Conservation (phyloP, 805 yeast genomes). For the Saccharomycopsis schoenii region DNA sequence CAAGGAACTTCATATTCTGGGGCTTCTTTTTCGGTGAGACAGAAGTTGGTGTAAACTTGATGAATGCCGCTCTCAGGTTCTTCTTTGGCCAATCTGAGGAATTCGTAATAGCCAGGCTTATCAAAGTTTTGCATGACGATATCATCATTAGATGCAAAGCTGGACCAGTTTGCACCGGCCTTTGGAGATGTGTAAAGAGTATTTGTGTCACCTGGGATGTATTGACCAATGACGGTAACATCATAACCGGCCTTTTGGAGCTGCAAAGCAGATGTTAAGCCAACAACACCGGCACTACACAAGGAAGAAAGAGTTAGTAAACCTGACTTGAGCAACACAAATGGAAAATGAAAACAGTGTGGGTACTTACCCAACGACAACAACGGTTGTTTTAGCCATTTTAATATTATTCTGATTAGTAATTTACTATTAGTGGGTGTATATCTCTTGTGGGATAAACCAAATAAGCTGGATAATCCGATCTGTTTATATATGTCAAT, state of each 20-base stretch:
- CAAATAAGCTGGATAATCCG: no score
- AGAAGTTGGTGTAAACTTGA: slow-evolving; percentile 20
- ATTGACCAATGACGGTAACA: slow-evolving; percentile 34
- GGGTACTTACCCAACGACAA: slow-evolving; percentile 13
- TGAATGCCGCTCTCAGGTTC: slow-evolving; percentile 44
- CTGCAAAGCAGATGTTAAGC: slow-evolving; percentile 40
- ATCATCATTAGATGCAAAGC: slow-evolving; percentile 36
- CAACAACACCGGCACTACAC: slow-evolving; percentile 43
- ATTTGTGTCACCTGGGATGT: slow-evolving; percentile 50
- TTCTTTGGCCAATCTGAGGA: slow-evolving; percentile 34
- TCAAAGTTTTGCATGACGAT: slow-evolving; percentile 33
- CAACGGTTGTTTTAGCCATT: slow-evolving; percentile 5
- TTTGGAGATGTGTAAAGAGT: slow-evolving; percentile 51
- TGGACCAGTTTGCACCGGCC: slow-evolving; percentile 68
- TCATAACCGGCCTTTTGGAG: slow-evolving; percentile 32
- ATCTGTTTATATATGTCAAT: no score
- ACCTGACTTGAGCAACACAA: neutral
- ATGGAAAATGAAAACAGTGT: neutral
- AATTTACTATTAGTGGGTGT: neutral
- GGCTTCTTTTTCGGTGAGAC: slow-evolving; percentile 12
- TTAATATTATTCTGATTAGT: neutral
- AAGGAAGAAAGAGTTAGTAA: neutral
- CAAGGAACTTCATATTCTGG: slow-evolving; percentile 33
- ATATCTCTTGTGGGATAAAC: no score
- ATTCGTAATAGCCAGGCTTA: slow-evolving; percentile 36